Base-by-base conservation (phyloP, 2,329 filamentous ascomycete species). In the Oidium heveae region DNA sequence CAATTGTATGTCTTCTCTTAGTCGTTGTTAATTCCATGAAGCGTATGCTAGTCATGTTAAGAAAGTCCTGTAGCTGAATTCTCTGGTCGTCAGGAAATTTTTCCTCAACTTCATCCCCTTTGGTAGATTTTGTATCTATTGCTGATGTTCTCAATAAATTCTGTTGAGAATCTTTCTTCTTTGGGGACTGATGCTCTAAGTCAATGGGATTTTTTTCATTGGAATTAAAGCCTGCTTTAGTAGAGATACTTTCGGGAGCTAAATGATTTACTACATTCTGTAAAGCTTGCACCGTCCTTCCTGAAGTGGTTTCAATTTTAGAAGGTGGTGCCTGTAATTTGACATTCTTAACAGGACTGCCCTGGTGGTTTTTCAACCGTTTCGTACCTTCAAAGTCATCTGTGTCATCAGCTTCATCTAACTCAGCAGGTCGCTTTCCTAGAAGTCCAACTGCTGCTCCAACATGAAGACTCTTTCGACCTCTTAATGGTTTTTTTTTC, bases 1-100 rank as follows among this genome's bases (percentile, higher is more conserved):
- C 82, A 49, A 82, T 79, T 0, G 89, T 96, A 61, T 93, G 84
- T 55, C 91, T 77, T 60, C 89, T 75, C 66, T 96, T 96, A 1
- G 88, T 95, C 0, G 89, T 94, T n/a, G 83, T 94, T 52, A 98
- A 73, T 65, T 98, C 91, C 84, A 98, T 95, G 69, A 98, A 98
- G 54, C 88, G 85, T 62, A 98, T 94, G 56, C 86, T 93, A 2
- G 89, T 95, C 79, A 94, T 80, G 58, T 93, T 86, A 47, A 98
- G 70, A 68, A 98, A 98, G 54, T 94, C 84, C 61, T 94, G 86
- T 2, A 98, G 72, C 49, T 88, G 83, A 54, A 94, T 87, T 22
- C 73, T 74, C 28, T 80, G 75, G 20, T 74, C 72, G 13, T 63
- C 62, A 32, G 60, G 56, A 22, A 64, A 65, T 24, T 64, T 61